These are phyloP conservation scores for Neckera pumila DNA, from an alignment of 225 moss, liverwort and hornwort genomes.

Conservation along the genomic window DNA sequence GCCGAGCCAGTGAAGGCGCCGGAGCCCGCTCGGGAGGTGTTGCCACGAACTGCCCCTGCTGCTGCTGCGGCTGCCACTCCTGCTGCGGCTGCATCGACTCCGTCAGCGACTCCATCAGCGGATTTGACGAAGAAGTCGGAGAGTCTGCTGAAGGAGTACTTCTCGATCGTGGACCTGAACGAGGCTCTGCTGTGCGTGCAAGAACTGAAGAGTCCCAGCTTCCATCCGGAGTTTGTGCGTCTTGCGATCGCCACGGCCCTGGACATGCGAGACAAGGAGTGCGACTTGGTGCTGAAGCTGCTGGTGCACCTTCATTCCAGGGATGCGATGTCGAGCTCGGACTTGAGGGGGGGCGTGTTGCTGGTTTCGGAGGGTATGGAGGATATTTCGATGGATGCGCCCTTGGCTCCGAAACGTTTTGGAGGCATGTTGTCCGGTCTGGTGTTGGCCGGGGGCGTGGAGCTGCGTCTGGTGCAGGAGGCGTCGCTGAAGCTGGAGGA, in stretches of 20 bases:
- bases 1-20: conserved; percentile 5
- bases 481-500: conserved; percentile 51
- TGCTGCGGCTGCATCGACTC: neutral
- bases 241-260: conserved; percentile 42
- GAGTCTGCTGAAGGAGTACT: conserved; percentile 77
- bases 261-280: conserved; percentile 68
- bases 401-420: conserved; percentile 61
- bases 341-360: conserved; percentile 46
- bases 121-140: conserved; percentile 65
- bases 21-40: conserved; percentile 7
- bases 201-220: conserved; percentile 53
- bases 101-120: conserved; percentile 3
- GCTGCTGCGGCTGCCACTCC: conserved; percentile 1
- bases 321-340: conserved; percentile 41
- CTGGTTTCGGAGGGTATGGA: conserved; percentile 51
- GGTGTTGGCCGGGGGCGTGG: conserved; percentile 27
- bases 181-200: conserved; percentile 81
- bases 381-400: conserved; percentile 69
- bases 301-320: conserved; percentile 32
- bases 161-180: conserved; percentile 58
- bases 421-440: conserved; percentile 48
- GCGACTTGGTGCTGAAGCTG: conserved; percentile 60
- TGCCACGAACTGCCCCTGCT: conserved; percentile 6
- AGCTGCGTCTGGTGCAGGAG: conserved; percentile 42
- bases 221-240: conserved; percentile 68